These are phyloP conservation scores for Aspergillus conjunctus DNA, from an alignment of 495 filamentous ascomycete genomes.

Conservation along the genomic window DNA sequence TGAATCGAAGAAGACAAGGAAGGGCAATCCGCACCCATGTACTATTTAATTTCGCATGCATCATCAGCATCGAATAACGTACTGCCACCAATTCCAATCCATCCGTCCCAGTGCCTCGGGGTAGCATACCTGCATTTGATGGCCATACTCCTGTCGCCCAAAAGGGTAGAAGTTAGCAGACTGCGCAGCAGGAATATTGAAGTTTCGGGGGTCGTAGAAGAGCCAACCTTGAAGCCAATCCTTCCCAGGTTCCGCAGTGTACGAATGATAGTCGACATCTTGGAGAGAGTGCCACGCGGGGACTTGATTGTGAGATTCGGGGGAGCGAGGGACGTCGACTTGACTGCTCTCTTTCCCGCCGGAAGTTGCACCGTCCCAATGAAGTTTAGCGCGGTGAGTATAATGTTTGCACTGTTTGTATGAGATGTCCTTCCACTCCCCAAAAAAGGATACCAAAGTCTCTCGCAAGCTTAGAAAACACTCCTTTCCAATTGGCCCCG, in stretches of 20 bases:
- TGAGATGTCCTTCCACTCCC: not conserved
- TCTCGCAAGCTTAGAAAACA: not conserved
- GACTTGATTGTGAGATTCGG: constrained; percentile 15
- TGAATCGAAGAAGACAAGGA: not conserved
- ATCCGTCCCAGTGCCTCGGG: constrained; percentile 19
- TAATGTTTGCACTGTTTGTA: constrained; percentile 49
- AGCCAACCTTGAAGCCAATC: constrained; percentile 79
- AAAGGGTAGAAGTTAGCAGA: constrained; percentile 35
- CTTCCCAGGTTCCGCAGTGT: constrained; percentile 83
- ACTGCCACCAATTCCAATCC: constrained; percentile 12
- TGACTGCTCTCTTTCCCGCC: constrained; percentile 16
- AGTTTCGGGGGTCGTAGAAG: not conserved
- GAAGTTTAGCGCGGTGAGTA: constrained; percentile 28
- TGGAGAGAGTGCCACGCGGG: constrained; percentile 33
- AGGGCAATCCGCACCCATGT: constrained; percentile 60
- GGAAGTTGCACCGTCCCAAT: constrained; percentile 25
- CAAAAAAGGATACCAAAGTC: constrained; percentile 4
- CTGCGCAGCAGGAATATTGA: not conserved
- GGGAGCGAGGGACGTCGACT: constrained; percentile 14
- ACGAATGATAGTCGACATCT: constrained; percentile 89
- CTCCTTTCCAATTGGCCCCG: not conserved
- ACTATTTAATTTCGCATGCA: constrained; percentile 44
- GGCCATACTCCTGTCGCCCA: constrained; percentile 70
- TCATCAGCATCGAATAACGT: constrained; percentile 28
- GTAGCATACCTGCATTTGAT: constrained; percentile 83